Conservation (phyloP, 345 rosid species). For the Sonneratia alba region DNA sequence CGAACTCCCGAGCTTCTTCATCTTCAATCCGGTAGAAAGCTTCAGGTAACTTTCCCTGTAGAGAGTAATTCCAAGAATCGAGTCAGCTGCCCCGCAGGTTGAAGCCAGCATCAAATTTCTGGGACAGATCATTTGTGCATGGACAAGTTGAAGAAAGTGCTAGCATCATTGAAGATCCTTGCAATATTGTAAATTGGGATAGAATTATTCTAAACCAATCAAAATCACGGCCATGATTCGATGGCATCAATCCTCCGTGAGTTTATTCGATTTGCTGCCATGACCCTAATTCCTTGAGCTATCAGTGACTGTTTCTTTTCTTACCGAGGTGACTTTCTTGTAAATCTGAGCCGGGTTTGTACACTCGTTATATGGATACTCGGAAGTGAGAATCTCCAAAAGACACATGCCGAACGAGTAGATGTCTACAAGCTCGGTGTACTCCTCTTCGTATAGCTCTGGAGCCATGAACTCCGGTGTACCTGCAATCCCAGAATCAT, state of each 20-base stretch:
- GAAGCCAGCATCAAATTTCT: too few species aligned
- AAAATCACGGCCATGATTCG: not conserved
- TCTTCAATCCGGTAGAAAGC: slow-evolving; percentile 64
- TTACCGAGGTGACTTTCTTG: slow-evolving; percentile 90
- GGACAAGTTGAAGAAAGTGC: too few species aligned
- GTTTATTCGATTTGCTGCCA: not conserved
- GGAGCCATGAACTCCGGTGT: slow-evolving; percentile 99
- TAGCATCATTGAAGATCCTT: too few species aligned
- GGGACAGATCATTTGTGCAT: too few species aligned
- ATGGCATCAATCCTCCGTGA: not conserved
- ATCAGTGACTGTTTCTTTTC: not conserved
- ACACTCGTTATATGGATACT: slow-evolving; percentile 86
- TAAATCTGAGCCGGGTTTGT: slow-evolving; percentile 87
- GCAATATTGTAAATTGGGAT: too few species aligned
- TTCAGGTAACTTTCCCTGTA: slow-evolving; percentile 78
- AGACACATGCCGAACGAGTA: slow-evolving; percentile 96
- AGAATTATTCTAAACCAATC: not conserved
- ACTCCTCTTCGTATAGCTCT: slow-evolving; percentile 90
- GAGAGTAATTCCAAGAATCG: not conserved
- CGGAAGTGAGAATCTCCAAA: slow-evolving; percentile 85
- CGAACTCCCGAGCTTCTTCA: slow-evolving; percentile 50
- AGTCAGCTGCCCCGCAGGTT: too few species aligned
- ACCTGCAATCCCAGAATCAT: slow-evolving; percentile 26
- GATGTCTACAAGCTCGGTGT: slow-evolving; percentile 80
- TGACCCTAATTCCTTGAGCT: not conserved